These are phyloP conservation scores for Viola pubescens DNA, from an alignment of 441 rosid species.

Conservation along the genomic window DNA sequence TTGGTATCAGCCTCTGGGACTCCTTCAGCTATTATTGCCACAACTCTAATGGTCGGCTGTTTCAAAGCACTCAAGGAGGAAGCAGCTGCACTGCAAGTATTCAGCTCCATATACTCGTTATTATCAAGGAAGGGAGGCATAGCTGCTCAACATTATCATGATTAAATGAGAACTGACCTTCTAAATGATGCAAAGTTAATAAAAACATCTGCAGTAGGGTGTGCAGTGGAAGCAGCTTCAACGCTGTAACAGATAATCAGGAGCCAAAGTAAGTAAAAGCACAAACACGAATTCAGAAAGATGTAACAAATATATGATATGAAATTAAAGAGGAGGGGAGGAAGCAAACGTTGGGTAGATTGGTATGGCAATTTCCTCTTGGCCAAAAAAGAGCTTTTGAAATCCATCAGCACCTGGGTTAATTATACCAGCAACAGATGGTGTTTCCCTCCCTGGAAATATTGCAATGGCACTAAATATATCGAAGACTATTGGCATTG, in stretches of 20 bases:
- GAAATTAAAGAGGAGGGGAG: not conserved
- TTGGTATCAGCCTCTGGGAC: slow-evolving; percentile 94
- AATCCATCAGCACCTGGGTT: slow-evolving; percentile 94
- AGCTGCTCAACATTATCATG: too few species aligned
- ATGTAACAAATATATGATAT: too few species aligned
- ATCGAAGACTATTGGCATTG: too few species aligned
- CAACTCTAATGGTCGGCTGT: slow-evolving; percentile 88
- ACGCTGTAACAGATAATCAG: slow-evolving; percentile 30
- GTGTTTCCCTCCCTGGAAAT: slow-evolving; percentile 73
- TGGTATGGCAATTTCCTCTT: slow-evolving; percentile 94
- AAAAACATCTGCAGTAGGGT: slow-evolving; percentile 93
- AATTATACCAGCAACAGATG: slow-evolving; percentile 92
- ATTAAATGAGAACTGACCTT: slow-evolving; percentile 37
- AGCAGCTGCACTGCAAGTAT: slow-evolving; percentile 74
- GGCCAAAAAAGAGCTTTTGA: slow-evolving; percentile 93
- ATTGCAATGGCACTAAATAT: too few species aligned
- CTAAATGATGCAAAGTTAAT: slow-evolving; percentile 90
- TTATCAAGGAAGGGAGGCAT: too few species aligned
- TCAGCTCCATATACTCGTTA: not conserved
- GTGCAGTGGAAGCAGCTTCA: slow-evolving; percentile 85
- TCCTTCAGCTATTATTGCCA: slow-evolving; percentile 96
- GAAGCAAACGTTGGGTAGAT: slow-evolving; percentile 68
- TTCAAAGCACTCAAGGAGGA: slow-evolving; percentile 93
- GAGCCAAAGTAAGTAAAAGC: slow-evolving; percentile 17
- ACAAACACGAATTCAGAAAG: not conserved